These are phyloP conservation scores for Clavariopsis aquatica DNA, from an alignment of 495 filamentous ascomycete genomes.

Conservation along the genomic window DNA sequence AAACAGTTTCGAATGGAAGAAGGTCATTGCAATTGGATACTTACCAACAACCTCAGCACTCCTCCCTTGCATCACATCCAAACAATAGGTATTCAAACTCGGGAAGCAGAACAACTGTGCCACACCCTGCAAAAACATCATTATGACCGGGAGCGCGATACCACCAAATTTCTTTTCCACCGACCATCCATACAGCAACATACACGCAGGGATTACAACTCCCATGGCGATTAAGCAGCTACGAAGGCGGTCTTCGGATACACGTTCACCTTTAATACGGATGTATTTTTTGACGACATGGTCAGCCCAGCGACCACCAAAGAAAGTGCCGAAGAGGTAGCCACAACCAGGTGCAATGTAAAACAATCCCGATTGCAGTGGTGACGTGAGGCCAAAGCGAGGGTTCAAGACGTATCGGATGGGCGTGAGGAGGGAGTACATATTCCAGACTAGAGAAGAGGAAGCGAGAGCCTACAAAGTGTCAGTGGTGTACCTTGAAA, in stretches of 20 bases:
- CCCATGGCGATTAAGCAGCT: constrained; percentile 62
- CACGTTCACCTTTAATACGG: constrained; percentile 57
- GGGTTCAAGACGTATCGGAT: constrained; percentile 76
- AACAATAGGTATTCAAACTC: constrained; percentile 70
- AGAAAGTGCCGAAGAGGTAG: constrained; percentile 68
- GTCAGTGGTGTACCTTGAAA: not conserved
- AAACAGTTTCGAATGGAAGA: not conserved
- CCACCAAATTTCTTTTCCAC: constrained; percentile 67
- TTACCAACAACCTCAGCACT: constrained; percentile 63
- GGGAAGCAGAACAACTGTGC: constrained; percentile 75
- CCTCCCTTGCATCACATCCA: constrained; percentile 69
- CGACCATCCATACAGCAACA: constrained; percentile 72
- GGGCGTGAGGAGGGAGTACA: constrained; percentile 71
- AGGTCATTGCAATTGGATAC: not conserved
- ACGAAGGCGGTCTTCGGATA: constrained; percentile 70
- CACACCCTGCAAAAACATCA: constrained; percentile 71
- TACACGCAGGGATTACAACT: constrained; percentile 61
- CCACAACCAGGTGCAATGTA: constrained; percentile 74
- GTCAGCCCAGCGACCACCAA: constrained; percentile 73
- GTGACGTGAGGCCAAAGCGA: constrained; percentile 65
- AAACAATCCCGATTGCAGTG: constrained; percentile 68
- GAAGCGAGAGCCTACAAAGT: constrained; percentile 53
- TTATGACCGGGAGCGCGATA: constrained; percentile 65
- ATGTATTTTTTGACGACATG: constrained; percentile 65
- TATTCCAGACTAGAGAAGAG: constrained; percentile 68